A percentile compares a stretch with the other conserved stretches of the same genome.
Conservation (phyloP, 2,329 filamentous ascomycete genomes). For the Atkinsonella hypoxylon region DNA sequence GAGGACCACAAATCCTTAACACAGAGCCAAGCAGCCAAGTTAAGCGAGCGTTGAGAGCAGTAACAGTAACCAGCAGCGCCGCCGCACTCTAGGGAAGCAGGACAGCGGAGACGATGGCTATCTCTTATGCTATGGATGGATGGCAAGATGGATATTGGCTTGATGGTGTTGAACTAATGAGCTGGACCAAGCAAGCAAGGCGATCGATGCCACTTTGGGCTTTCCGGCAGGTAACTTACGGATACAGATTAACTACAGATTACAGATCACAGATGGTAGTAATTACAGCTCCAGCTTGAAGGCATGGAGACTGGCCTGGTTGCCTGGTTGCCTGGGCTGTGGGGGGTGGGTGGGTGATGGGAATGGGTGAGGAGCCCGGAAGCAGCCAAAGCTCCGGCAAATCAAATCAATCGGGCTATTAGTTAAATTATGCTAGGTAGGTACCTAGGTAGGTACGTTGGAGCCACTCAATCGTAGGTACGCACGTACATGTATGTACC, state of each 20-base stretch:
- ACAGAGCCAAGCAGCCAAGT: background rate
- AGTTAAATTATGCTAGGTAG: no score
- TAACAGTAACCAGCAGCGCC: background rate
- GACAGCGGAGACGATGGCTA: background rate
- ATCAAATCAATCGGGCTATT: no score
- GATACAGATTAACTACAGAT: background rate
- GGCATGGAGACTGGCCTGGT: no score
- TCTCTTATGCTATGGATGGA: background rate
- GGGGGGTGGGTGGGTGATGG: background rate
- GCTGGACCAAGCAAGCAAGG: conserved; percentile 2
- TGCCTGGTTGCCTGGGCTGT: no score
- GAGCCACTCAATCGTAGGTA: no score
- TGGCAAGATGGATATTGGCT: background rate
- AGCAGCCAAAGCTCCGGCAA: no score
- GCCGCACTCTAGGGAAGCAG: background rate
- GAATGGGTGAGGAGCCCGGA: background rate
- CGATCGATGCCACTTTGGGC: conserved; percentile 7
- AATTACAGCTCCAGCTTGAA: no score
- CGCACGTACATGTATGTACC: no score
- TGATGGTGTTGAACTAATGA: conserved; percentile 4
- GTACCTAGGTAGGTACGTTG: no score
- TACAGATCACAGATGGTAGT: background rate
- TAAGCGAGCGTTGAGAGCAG: background rate
- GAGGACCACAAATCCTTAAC: background rate
- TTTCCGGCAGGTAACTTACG: background rate